Evolutionary conservation across 441 rosid species (phyloP), one percentile per base, ranked within the genome.

Genomic region (Euphorbia corollata): DNA sequence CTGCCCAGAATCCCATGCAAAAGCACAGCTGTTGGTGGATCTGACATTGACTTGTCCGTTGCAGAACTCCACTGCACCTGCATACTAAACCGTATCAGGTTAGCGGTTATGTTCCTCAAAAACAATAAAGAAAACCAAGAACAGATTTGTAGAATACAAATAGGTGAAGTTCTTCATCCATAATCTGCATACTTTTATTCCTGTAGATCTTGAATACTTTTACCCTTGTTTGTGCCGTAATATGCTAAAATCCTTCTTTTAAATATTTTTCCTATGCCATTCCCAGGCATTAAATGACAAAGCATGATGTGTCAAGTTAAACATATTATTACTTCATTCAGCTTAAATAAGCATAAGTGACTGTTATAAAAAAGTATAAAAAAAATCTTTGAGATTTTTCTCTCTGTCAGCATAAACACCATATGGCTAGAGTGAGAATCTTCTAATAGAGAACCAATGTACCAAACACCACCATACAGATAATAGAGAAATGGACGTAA

Each of bases 11-110:
- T 93, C 36, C 99, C 99, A 57, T 93, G 99, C 75, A 93, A 55
- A 76, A 93, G 94, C 65, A 93, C 87, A 32, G 99, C 99, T 0
- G 97, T 93, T 19, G 97, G 99, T 63, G 96, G 88, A 60, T 93
- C 95, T 9, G 88, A 87, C 62, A 78, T 75, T 53, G 92, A 87
- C 81, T 88, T 90, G 51, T 85, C 86, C 62, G 61, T 82, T 68
- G 79, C 71, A 73, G 87, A 70, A 80, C 87, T 85, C 96, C 98
- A 93, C 54, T 85, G 85, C 73, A 93, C 98, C 98, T 90, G 75
- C 34, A 22, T 51, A 63, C 45, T 24, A 60, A 0, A 18, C 2
- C 4, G 1, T 4, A 56, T 12, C 32, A 54, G 23, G 18, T 47
- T 47, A 47, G 16, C 18, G 13, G 32, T 27, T 27, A 12, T 47